Base-by-base conservation (phyloP, 2,329 filamentous ascomycete species). In the Biscogniauxia sp. region DNA sequence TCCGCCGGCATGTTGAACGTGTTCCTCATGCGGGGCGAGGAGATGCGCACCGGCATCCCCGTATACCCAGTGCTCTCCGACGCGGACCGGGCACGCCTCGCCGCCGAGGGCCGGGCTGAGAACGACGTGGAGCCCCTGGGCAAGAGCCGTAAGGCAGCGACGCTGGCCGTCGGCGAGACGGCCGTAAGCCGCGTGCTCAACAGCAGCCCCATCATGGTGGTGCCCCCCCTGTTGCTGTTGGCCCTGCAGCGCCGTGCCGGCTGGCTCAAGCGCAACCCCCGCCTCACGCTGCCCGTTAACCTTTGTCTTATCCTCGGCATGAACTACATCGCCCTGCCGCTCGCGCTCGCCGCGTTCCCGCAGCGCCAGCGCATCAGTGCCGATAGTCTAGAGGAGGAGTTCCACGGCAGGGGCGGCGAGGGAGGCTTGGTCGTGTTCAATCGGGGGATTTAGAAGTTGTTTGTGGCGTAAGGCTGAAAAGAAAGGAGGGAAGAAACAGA, bases 11-110 rank as follows among this genome's bases (percentile, higher is more conserved):
- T 88, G 1, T 83, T 99, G 64, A 99, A 99, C 77, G 95, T 97
- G 25, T 96, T 97, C 78, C 85, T 99, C 58, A 99, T 99, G 95
- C 92, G 95, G 61, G 89, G 92, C 65, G 94, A 97, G 76, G 95
- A 99, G 79, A 98, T 99, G 70, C 85, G 91, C 71, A 86, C 86
- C 63, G 95, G 95, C 56, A 99, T 99, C 72, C 92, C 98, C 75
- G 87, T 99, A 45, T 97, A 89, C 76, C 93, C 93, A 1, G 88
- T 92, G 6, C 83, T 93, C 11, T 88, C 88, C 1, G 88, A 88
- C 4, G 82, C 82, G 17, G 88, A 93, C 73, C 91, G 88, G 77
- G 77, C 76, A 55, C 81, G 82, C 73, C 76, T 85, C 51, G 75
- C 77, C 53, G 76, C 73, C 7, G 80, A 86, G 81, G 77, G 91